Evolutionary conservation across 805 yeast species (phyloP).

Genomic region (Cyberlindnera samutprakarnensis): DNA sequence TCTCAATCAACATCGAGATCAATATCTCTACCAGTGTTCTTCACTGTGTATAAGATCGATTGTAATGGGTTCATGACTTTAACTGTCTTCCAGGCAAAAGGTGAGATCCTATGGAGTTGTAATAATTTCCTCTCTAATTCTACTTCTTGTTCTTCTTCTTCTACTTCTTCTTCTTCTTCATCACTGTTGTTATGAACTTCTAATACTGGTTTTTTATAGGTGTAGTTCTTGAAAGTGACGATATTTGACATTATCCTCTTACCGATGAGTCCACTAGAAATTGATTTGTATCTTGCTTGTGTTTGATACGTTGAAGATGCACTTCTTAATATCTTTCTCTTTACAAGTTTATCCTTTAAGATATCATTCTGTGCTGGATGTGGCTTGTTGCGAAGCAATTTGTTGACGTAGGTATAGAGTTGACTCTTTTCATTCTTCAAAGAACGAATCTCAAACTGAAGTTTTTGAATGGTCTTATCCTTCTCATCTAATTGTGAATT

Average conservation of each 20-base stretch:
- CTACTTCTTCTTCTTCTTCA: constrained; percentile 5
- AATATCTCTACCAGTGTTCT: neutral
- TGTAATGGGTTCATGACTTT: constrained; percentile 3
- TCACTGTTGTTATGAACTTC: constrained; percentile 7
- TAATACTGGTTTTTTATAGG: too few species aligned
- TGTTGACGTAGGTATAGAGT: constrained; percentile 20
- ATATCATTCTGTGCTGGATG: constrained; percentile 15
- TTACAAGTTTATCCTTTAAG: constrained; percentile 19
- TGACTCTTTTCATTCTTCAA: constrained; percentile 20
- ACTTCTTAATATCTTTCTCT: constrained; percentile 19
- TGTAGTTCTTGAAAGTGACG: constrained; percentile 11
- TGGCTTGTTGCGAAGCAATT: constrained; percentile 14
- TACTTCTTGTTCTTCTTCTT: constrained; percentile 1
- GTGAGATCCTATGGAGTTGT: constrained; percentile 3
- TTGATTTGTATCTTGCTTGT: neutral
- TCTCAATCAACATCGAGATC: constrained; percentile 4
- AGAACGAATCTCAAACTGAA: constrained; percentile 16
- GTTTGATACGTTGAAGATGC: neutral
- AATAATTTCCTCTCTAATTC: constrained; percentile 3
- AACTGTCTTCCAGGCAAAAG: neutral
- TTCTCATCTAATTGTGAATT: constrained; percentile 9
- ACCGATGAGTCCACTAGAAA: neutral
- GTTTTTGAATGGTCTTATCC: constrained; percentile 5
- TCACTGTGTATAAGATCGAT: neutral
- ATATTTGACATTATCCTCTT: constrained; percentile 12